Base-by-base conservation (phyloP, 768 basidiomycete species). In the Suillus subalutaceus region DNA sequence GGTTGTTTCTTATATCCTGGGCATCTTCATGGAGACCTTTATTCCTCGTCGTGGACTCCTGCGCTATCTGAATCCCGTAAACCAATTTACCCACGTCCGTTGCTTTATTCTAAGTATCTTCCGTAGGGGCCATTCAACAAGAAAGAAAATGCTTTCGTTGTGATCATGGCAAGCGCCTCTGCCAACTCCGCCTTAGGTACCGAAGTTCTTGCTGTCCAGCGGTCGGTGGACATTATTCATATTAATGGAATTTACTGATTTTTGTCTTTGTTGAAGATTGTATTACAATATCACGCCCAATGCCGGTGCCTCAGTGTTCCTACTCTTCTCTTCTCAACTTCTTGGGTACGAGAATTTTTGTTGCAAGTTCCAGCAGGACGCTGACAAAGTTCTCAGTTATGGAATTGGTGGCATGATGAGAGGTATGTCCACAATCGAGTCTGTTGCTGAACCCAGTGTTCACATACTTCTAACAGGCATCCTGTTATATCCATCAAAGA, bases 401-500 rank as follows among this genome's bases (percentile, higher is more conserved):
- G 83, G 83, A 3, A 81, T 85, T 43, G 83, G 80, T 65, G 83
- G 83, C 40, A 70, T 85, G 60, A 79, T 85, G 71, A 76, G 82
- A 73, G 68, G 82, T 82, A 65, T 63, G 78, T 65, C 26, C 30
- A 9, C 15, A 30, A 26, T 48, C n/a, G 18, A 62, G 26, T 55
- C 37, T 63, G 4, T 16, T 38, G 13, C 23, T 18, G 30, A 53
- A 30, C 20, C 10, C 8, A 9, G 44, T 50, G 37, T 48, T 55
- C 8, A 56, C 7, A 58, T 37, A 52, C 58, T 65, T 15, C 60
- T 65, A 15, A 44, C 41, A 83, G 82, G 76, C 23, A 77, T 83
- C 20, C 72, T 85, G 35, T 74, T 85, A n/a, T 84, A 85, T 71
- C 84, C 84, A 0, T 82, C 84, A 15, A 84, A 84, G 71, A 84